A percentile compares a stretch with the other conserved stretches of the same genome.
phyloP scores from a whole-genome alignment of 2,329 filamentous ascomycete species.

The Fusarium zealandicum region DNA sequence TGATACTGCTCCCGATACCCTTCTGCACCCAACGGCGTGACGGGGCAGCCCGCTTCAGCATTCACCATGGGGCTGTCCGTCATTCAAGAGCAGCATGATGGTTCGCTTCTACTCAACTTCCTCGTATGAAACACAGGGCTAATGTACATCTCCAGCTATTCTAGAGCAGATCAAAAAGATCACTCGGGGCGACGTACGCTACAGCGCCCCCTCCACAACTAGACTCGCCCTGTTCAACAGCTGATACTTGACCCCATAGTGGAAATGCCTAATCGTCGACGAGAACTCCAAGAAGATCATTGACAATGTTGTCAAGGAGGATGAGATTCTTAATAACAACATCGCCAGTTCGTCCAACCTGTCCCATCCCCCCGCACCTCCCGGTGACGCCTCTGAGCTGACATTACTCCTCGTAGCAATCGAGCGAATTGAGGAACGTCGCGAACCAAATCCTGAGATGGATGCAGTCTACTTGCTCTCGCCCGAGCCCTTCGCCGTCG shows the following conservation, averaged over 20 bases:
- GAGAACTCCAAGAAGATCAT: conserved; percentile 83
- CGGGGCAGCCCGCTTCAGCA: conserved; percentile 39
- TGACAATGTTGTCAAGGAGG: conserved; percentile 89
- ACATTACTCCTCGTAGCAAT: conserved; percentile 69
- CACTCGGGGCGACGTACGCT: conserved; percentile 78
- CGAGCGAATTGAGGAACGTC: conserved; percentile 87
- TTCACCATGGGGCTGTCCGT: conserved; percentile 82
- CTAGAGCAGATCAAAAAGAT: conserved; percentile 71
- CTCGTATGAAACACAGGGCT: conserved; percentile 8
- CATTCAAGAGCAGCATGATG: conserved; percentile 78
- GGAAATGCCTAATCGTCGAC: conserved; percentile 96
- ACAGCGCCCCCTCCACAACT: background rate
- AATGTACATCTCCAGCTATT: conserved; percentile 43
- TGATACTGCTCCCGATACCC: background rate
- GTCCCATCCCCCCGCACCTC: background rate
- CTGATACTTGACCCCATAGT: conserved; percentile 60
- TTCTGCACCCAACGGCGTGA: conserved; percentile 32
- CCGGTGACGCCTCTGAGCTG: conserved; percentile 18
- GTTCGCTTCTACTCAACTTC: conserved; percentile 33
- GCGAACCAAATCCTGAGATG: conserved; percentile 85
- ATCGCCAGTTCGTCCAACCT: conserved; percentile 77
- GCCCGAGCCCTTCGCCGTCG: conserved; percentile 85
- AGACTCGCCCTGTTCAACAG: background rate
- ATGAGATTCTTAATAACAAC: conserved; percentile 96
- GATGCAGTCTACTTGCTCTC: conserved; percentile 94